A percentile compares a stretch with the other conserved stretches of the same genome.
Conservation (phyloP, 139 green algal species). For the Coelastrella sp. region DNA sequence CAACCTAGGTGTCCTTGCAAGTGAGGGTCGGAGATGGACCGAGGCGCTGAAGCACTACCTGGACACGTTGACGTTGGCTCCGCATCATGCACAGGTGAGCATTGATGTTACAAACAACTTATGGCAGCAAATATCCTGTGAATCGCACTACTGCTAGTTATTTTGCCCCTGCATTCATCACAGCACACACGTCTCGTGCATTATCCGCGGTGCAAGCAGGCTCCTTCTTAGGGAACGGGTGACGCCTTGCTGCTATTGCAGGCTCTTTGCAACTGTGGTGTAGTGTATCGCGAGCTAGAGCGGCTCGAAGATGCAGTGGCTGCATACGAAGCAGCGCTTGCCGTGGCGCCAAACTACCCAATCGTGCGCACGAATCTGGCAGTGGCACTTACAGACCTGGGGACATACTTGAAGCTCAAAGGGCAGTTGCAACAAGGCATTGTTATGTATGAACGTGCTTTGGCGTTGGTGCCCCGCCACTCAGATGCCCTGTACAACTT, state of each 20-base stretch:
- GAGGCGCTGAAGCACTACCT: constrained; percentile 57
- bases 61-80: constrained; percentile 55
- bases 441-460: constrained; percentile 75
- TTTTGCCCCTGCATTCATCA: not conserved
- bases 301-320: constrained; percentile 81
- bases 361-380: constrained; percentile 86
- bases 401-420: constrained; percentile 52
- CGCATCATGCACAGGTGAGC: constrained; percentile 28
- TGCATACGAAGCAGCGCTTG: constrained; percentile 85
- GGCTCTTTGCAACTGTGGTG: constrained; percentile 95
- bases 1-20: constrained; percentile 93
- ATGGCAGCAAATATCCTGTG: too few species aligned
- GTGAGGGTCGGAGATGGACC: constrained; percentile 69
- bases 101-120: too few species aligned
- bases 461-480: constrained; percentile 73
- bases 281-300: constrained; percentile 80
- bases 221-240: too few species aligned
- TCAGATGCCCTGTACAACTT: constrained; percentile 96
- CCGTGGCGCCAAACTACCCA: constrained; percentile 70
- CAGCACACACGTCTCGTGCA: not conserved
- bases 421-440: constrained; percentile 30
- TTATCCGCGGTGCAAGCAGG: too few species aligned
- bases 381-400: constrained; percentile 87
- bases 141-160: not conserved
- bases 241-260: constrained; percentile 53